Evolutionary conservation across 2,329 filamentous ascomycete species (phyloP).

Genomic region (Trichoderma sp.): DNA sequence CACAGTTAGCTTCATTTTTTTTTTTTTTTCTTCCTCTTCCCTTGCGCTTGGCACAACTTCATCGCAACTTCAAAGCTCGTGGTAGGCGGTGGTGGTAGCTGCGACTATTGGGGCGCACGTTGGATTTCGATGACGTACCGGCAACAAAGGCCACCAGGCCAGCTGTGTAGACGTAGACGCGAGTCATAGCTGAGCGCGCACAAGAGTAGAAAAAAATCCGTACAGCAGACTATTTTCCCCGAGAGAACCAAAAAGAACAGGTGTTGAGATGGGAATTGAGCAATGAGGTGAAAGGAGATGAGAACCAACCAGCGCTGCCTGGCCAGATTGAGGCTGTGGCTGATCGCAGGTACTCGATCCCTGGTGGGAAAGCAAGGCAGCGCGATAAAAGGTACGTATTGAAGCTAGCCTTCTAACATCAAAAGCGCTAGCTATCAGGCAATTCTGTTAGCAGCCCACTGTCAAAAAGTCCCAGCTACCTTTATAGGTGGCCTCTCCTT

Average conservation of each 20-base stretch:
- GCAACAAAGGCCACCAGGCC: constrained; percentile 49
- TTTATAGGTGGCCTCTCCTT: background rate
- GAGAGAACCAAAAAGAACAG: constrained; percentile 2
- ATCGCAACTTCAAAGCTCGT: background rate
- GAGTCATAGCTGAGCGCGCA: constrained; percentile 45
- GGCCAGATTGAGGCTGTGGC: constrained; percentile 18
- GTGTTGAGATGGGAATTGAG: constrained; percentile 18
- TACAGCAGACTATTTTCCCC: background rate
- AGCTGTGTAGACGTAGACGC: constrained; percentile 48
- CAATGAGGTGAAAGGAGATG: constrained; percentile 14
- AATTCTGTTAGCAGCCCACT: background rate
- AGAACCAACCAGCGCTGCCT: constrained; percentile 8
- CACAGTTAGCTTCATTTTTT: constrained; percentile 8
- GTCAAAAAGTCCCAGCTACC: background rate
- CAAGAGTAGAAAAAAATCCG: background rate
- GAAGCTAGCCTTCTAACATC: background rate
- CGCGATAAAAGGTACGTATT: background rate
- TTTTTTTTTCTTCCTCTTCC: too few species aligned
- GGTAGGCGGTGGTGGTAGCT: background rate
- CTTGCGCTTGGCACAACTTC: constrained; percentile 1
- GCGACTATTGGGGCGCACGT: background rate
- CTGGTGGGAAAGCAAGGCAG: constrained; percentile 18
- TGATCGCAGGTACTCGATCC: constrained; percentile 2
- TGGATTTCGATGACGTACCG: constrained; percentile 43
- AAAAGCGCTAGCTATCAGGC: background rate